A percentile compares a stretch with the other conserved stretches of the same genome.
Conservation (phyloP, 768 basidiomycete genomes). For the Leccinum sublutescens region DNA sequence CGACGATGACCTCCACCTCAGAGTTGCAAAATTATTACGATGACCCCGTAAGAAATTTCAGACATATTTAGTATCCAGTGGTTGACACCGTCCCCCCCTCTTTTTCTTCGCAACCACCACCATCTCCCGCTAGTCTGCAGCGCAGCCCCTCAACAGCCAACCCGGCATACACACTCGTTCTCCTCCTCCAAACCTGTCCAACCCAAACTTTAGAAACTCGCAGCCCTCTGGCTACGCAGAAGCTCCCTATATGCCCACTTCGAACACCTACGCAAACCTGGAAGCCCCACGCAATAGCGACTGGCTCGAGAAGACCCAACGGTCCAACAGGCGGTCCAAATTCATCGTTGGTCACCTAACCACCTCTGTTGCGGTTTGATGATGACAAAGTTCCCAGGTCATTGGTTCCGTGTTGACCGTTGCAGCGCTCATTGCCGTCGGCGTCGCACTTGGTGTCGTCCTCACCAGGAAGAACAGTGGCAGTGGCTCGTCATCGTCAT, state of each 20-base stretch:
- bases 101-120: constrained; percentile 1
- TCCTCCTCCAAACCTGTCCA: constrained; percentile 21
- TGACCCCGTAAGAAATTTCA: constrained; percentile 17
- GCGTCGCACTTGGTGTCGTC: constrained; percentile 62
- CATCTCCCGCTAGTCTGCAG: constrained; percentile 17
- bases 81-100: neutral
- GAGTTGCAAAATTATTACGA: constrained; percentile 33
- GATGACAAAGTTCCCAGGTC: constrained; percentile 39
- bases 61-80: constrained; percentile 8
- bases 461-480: constrained; percentile 53
- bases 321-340: constrained; percentile 45
- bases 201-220: constrained; percentile 24
- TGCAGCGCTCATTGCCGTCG: constrained; percentile 52
- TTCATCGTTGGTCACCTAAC: constrained; percentile 48
- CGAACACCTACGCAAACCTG: constrained; percentile 34
- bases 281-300: constrained; percentile 33
- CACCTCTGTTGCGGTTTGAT: neutral
- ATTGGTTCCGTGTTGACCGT: constrained; percentile 48
- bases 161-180: constrained; percentile 39
- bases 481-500: constrained; percentile 23
- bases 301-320: constrained; percentile 40
- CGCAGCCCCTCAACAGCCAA: constrained; percentile 35
- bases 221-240: constrained; percentile 26
- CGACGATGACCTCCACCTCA: constrained; percentile 10
- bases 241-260: constrained; percentile 22